These are phyloP conservation scores for Ajuga chamaepitys DNA, from an alignment of 257 asterid species.

Conservation along the genomic window DNA sequence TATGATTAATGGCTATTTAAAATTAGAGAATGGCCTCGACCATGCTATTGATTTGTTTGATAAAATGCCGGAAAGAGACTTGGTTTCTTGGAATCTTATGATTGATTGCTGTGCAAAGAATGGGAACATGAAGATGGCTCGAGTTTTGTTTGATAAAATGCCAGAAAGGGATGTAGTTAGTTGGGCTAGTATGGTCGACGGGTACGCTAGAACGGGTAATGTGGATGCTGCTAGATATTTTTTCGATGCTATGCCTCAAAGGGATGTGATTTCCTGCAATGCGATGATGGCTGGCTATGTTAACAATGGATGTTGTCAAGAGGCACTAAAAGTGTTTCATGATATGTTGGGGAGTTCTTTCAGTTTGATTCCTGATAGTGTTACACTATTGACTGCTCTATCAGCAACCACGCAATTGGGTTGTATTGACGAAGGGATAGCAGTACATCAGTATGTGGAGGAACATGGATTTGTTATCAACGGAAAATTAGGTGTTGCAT, in stretches of 20 bases:
- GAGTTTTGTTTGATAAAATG: slow-evolving; percentile 51
- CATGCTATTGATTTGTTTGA: slow-evolving; percentile 48
- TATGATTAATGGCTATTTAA: slow-evolving; percentile 56
- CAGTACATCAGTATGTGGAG: slow-evolving; percentile 36
- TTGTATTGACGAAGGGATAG: slow-evolving; percentile 49
- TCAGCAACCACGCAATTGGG: slow-evolving; percentile 69
- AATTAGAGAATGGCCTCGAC: slow-evolving; percentile 38
- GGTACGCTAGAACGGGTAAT: slow-evolving; percentile 52
- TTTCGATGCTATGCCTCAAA: slow-evolving; percentile 64
- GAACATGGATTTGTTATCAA: slow-evolving; percentile 32
- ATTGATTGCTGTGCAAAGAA: slow-evolving; percentile 60
- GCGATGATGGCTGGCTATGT: slow-evolving; percentile 85
- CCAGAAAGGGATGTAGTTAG: slow-evolving; percentile 56
- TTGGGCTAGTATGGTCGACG: slow-evolving; percentile 80
- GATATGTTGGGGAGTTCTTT: slow-evolving; percentile 36
- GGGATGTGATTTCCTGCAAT: slow-evolving; percentile 83
- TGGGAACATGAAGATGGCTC: slow-evolving; percentile 49
- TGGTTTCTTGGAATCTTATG: slow-evolving; percentile 88
- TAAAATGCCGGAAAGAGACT: slow-evolving; percentile 55
- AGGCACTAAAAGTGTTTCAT: slow-evolving; percentile 58
- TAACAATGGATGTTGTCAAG: slow-evolving; percentile 42
- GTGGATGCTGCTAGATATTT: slow-evolving; percentile 50
- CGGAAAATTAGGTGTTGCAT: slow-evolving; percentile 70
- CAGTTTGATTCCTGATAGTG: slow-evolving; percentile 49
- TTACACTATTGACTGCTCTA: slow-evolving; percentile 56